These are phyloP conservation scores for Powellomyces hirtus DNA, from an alignment of 192 early-diverging fungal species.

Conservation along the genomic window DNA sequence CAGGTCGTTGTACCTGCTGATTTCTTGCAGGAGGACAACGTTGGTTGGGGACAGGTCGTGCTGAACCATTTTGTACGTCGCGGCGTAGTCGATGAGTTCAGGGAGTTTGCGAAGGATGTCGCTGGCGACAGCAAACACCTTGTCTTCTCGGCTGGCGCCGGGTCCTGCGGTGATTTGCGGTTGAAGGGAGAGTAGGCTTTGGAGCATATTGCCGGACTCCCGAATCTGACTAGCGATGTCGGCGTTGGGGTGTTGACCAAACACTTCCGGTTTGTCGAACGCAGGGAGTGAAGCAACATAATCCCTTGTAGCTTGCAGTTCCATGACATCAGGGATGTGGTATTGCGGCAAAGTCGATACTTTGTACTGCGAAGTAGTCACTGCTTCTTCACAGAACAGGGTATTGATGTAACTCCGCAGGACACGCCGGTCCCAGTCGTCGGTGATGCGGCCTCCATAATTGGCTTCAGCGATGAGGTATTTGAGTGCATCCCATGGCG, in stretches of 20 bases:
- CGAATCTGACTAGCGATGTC: constrained; percentile 61
- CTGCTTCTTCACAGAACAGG: constrained; percentile 57
- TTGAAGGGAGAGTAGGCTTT: constrained; percentile 50
- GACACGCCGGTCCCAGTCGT: constrained; percentile 62
- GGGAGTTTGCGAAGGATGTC: constrained; percentile 53
- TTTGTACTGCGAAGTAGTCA: constrained; percentile 44
- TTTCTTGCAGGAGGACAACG: constrained; percentile 61
- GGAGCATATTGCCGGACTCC: constrained; percentile 52
- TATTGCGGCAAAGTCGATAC: constrained; percentile 50
- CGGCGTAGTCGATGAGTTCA: constrained; percentile 53
- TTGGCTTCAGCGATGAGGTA: constrained; percentile 67
- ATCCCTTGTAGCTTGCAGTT: constrained; percentile 42
- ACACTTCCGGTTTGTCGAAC: constrained; percentile 61
- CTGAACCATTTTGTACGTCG: constrained; percentile 46
- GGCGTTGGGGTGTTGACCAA: constrained; percentile 67
- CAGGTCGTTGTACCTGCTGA: constrained; percentile 53
- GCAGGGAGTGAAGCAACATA: constrained; percentile 52
- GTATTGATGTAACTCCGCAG: constrained; percentile 59
- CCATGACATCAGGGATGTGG: constrained; percentile 51
- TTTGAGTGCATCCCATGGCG: constrained; percentile 63
- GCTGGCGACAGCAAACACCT: constrained; percentile 43
- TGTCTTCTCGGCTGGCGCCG: constrained; percentile 51
- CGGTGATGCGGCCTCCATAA: constrained; percentile 61
- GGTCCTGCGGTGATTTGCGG: constrained; percentile 46
- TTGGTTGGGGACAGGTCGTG: constrained; percentile 54